These are phyloP conservation scores for Exobasidium rhododendri DNA, from an alignment of 1,284 basidiomycete species.

Conservation along the genomic window DNA sequence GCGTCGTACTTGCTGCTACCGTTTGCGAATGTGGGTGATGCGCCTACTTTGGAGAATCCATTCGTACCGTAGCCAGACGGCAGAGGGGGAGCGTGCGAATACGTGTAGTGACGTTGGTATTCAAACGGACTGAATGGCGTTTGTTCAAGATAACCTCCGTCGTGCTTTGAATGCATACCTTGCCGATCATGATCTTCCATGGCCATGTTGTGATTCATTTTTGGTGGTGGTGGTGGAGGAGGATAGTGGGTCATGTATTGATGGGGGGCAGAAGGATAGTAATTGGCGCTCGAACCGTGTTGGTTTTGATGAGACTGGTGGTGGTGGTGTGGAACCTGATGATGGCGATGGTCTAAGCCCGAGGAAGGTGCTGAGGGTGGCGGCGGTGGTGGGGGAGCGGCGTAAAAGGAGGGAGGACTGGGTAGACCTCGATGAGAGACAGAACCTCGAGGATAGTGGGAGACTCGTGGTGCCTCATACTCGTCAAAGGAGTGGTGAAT, in stretches of 20 bases:
- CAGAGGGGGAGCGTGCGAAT: not conserved
- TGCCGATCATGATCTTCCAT: not conserved
- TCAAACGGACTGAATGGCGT: not conserved
- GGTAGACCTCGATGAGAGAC: not conserved
- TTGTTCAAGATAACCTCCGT: not conserved
- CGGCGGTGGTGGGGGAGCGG: not conserved
- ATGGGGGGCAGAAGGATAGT: not conserved
- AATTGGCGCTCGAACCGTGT: not conserved
- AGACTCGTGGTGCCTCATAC: not conserved
- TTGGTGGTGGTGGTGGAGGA: not conserved
- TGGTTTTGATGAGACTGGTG: not conserved
- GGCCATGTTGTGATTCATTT: not conserved
- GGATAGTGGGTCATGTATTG: not conserved
- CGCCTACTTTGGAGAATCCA: not conserved
- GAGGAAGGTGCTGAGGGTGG: not conserved
- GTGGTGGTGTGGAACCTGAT: too few species aligned
- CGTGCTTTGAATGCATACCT: not conserved
- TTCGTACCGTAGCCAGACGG: not conserved
- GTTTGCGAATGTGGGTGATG: not conserved
- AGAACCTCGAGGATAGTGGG: not conserved
- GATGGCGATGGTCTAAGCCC: not conserved
- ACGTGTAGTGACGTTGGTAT: not conserved
- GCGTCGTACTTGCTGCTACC: not conserved
- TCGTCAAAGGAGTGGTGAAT: conserved; percentile 2
- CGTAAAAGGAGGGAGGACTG: not conserved